Base-by-base conservation (phyloP, 345 rosid species). In the Combretum micranthum region DNA sequence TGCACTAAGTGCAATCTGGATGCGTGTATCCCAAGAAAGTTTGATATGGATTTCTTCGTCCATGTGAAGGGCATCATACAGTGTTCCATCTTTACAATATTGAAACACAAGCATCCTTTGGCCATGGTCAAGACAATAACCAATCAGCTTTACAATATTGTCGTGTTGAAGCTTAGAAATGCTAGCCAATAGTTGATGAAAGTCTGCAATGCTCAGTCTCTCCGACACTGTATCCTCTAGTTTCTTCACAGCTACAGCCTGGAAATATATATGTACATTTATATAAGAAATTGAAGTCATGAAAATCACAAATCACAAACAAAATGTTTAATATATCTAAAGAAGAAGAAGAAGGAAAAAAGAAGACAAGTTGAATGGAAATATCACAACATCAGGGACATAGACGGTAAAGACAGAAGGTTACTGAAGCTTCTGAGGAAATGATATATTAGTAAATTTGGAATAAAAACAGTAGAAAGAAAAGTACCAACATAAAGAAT, bases 241-340 rank as follows among this genome's bases (percentile, higher is more conserved):
- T 69, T 93, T 93, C 88, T 87, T 93, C 53, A 93, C 81, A 17
- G 97, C 96, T 53, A 93, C 69, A 19, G 63, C 62, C 99, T 93
- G 59, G 12, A 47, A 69, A 37, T 45, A 42, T 66, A 15, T 18
- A 60, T 12, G 15, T 48, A 42, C 26, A 32, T 15, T 25, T 23
- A 26, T 17, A 43, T 26, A 17, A 50, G 3, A 13, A 23, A 19
- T 49, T 1, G 44, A 42, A 60, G 19, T 12, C 13, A 23, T 20
- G 20, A 42, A 21, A 57, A 45, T n/a, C 26, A 42, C 10, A 16
- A n/a, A 12, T 22, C 17, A 19, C 14, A 6, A 20, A 50, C 32
- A 37, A 20, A 43, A 19, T 42, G 47, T 12, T 25, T 25, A 7
- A 3, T 25, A 25, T 25, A 25, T 3, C 4, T 3, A 7, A 25